Conservation (phyloP, 2,329 filamentous ascomycete genomes). For the Aspergillus ruber region DNA sequence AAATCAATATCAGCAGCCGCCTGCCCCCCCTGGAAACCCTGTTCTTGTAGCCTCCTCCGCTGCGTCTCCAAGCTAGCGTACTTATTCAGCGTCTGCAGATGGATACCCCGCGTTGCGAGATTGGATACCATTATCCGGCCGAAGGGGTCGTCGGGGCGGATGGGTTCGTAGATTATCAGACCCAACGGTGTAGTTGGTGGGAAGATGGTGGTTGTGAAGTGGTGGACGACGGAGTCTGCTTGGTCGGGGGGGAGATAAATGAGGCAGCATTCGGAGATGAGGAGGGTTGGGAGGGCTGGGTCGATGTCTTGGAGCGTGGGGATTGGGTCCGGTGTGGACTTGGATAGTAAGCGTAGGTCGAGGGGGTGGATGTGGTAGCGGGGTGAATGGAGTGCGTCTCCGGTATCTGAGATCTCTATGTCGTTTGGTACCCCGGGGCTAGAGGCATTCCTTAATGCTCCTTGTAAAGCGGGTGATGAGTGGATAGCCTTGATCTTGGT, state of each 20-base stretch:
- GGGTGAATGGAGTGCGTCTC: conserved; percentile 41
- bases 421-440: conserved; percentile 23
- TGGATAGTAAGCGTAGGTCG: conserved; percentile 59
- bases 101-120: conserved; percentile 71
- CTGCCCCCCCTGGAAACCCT: conserved; percentile 58
- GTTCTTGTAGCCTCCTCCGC: conserved; percentile 55
- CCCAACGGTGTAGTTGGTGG: conserved; percentile 44
- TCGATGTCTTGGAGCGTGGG: conserved; percentile 43
- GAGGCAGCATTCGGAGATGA: conserved; percentile 93
- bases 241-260: conserved; percentile 70
- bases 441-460: conserved; percentile 12
- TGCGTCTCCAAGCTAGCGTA: conserved; percentile 67
- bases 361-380: conserved; percentile 55
- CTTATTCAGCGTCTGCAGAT: conserved; percentile 70
- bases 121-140: conserved; percentile 90
- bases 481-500: conserved; percentile 53
- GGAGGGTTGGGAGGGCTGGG: conserved; percentile 63
- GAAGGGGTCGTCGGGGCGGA: conserved; percentile 76
- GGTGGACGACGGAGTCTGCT: conserved; percentile 58
- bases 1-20: conserved; percentile 56
- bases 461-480: conserved; percentile 25
- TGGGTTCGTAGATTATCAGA: conserved; percentile 81
- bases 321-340: not conserved
- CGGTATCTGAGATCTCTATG: conserved; percentile 31
- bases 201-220: conserved; percentile 54